phyloP scores from a whole-genome alignment of 331 rosid genomes.

The Phaseolus coccineus region DNA sequence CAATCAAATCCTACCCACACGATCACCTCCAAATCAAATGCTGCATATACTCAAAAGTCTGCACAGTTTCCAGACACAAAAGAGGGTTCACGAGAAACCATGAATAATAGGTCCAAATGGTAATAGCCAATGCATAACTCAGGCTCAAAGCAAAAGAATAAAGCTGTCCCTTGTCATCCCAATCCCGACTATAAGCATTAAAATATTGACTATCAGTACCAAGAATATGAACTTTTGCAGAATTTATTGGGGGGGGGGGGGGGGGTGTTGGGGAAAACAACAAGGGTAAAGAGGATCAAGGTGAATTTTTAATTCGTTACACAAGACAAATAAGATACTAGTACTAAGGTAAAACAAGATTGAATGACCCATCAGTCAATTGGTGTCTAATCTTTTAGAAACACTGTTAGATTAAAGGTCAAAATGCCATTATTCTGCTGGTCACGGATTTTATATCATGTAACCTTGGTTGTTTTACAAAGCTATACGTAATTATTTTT shows the following conservation, averaged over 20 bases:
- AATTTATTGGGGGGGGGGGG: too few species aligned
- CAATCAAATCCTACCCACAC: conserved; percentile 20
- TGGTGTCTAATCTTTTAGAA: conserved; percentile 38
- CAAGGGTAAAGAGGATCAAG: conserved; percentile 20
- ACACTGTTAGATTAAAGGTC: conserved; percentile 44
- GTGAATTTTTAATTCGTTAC: conserved; percentile 28
- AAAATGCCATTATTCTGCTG: conserved; percentile 47
- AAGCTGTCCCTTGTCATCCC: conserved; percentile 45
- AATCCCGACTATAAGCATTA: conserved; percentile 41
- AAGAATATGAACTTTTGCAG: conserved; percentile 39
- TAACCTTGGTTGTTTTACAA: neutral
- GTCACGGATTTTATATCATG: conserved; percentile 45
- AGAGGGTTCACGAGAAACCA: conserved; percentile 41
- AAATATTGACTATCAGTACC: conserved; percentile 39
- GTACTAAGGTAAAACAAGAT: conserved; percentile 36
- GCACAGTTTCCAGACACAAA: conserved; percentile 25
- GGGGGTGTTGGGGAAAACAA: neutral
- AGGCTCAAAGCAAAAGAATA: conserved; percentile 48
- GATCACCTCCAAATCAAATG: conserved; percentile 8
- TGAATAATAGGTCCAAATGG: conserved; percentile 42
- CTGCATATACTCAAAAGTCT: neutral
- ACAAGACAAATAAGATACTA: conserved; percentile 51
- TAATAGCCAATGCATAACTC: conserved; percentile 1
- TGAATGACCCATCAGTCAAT: conserved; percentile 48
- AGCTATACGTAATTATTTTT: conserved; percentile 28